A percentile compares a stretch with the other conserved stretches of the same genome.
phyloP scores from a whole-genome alignment of 2,329 filamentous ascomycete species.

The Penicillium decumbens region DNA sequence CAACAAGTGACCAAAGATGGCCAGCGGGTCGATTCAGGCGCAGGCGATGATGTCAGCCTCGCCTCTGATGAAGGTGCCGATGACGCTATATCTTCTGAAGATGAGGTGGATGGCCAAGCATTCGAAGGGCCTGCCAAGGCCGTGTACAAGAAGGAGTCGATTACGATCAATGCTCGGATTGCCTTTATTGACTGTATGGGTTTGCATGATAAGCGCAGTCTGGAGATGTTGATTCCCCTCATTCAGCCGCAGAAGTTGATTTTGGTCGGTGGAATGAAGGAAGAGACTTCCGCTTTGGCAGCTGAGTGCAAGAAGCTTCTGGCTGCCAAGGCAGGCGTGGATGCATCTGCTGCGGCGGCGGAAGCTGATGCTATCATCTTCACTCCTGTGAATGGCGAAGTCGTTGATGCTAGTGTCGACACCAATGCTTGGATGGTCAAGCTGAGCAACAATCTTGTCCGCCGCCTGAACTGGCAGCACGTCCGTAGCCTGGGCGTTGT shows the following conservation, averaged over 20 bases:
- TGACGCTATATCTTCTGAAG: constrained; percentile 53
- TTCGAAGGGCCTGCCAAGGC: constrained; percentile 70
- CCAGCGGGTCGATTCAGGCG: constrained; percentile 39
- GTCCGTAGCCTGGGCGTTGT: constrained; percentile 86
- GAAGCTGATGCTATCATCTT: constrained; percentile 64
- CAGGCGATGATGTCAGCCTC: constrained; percentile 48
- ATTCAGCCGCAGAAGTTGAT: constrained; percentile 94
- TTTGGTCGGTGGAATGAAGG: constrained; percentile 72
- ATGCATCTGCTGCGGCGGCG: constrained; percentile 39
- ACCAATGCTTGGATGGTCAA: constrained; percentile 97
- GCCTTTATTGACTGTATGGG: constrained; percentile 89
- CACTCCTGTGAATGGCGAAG: constrained; percentile 68
- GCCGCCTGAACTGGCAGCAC: constrained; percentile 89
- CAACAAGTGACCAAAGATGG: constrained; percentile 45
- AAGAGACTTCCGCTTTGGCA: constrained; percentile 75
- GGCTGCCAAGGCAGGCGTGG: constrained; percentile 39
- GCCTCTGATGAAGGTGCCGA: constrained; percentile 53
- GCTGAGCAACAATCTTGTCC: constrained; percentile 76
- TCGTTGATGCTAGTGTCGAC: constrained; percentile 87
- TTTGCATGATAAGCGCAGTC: constrained; percentile 84
- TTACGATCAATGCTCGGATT: constrained; percentile 69
- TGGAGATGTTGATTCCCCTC: constrained; percentile 90
- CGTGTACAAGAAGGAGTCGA: constrained; percentile 57
- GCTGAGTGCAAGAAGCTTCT: constrained; percentile 70
- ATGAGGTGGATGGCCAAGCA: constrained; percentile 49